Conservation (phyloP, 1,139 yeast genomes). For the Taphrina flavorubra region DNA sequence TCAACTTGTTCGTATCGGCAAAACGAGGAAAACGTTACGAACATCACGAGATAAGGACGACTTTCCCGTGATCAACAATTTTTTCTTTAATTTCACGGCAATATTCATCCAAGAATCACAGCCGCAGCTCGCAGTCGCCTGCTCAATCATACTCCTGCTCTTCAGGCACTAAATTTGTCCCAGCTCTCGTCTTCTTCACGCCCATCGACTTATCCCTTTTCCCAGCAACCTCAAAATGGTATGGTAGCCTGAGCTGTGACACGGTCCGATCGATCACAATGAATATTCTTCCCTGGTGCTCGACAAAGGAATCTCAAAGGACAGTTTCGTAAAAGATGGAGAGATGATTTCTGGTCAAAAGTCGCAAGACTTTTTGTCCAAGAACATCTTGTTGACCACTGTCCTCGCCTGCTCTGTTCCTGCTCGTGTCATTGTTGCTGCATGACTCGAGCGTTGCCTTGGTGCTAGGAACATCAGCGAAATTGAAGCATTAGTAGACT, state of each 20-base stretch:
- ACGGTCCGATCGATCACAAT: conserved; percentile 10
- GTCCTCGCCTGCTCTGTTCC: conserved; percentile 32
- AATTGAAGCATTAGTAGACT: conserved; percentile 3
- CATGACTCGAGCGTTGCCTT: neutral
- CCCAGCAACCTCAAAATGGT: conserved; percentile 13
- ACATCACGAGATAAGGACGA: conserved; percentile 14
- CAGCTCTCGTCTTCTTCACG: neutral
- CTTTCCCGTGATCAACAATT: conserved; percentile 10
- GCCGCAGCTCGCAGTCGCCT: conserved; percentile 14
- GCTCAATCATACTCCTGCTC: neutral
- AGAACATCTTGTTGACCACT: conserved; percentile 34
- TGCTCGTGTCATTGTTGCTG: conserved; percentile 4
- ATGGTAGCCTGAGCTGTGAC: neutral
- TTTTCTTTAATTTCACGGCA: neutral
- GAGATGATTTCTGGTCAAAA: conserved; percentile 14
- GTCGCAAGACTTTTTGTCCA: conserved; percentile 6
- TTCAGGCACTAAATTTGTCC: conserved; percentile 12
- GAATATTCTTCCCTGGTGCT: neutral
- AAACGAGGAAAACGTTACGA: neutral
- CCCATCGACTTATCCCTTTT: conserved; percentile 21
- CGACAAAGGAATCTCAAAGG: conserved; percentile 16
- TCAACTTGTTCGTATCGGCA: neutral
- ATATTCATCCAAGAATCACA: neutral
- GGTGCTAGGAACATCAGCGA: conserved; percentile 17
- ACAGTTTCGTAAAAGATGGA: conserved; percentile 35